A percentile compares a stretch with the other conserved stretches of the same genome.
These are phyloP conservation scores for Aspergillus versicolor DNA, from an alignment of 2,329 filamentous ascomycete species.

Conservation along the genomic window DNA sequence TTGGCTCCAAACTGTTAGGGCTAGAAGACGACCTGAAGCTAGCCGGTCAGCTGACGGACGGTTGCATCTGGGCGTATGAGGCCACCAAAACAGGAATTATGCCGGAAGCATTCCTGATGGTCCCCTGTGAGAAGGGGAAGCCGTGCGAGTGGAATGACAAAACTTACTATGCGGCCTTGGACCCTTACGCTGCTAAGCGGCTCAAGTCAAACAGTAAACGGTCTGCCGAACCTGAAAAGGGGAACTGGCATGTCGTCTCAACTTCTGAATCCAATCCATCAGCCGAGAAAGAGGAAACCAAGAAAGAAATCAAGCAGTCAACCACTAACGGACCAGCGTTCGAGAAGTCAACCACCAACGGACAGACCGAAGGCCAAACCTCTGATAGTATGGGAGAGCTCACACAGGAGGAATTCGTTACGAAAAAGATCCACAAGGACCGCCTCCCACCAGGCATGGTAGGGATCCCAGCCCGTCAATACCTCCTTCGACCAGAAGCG, in stretches of 20 bases:
- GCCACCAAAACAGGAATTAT: constrained; percentile 59
- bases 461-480: constrained; percentile 38
- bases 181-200: constrained; percentile 33
- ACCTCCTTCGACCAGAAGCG: constrained; percentile 63
- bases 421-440: constrained; percentile 41
- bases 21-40: constrained; percentile 55
- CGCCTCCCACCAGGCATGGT: constrained; percentile 45
- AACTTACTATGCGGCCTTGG: constrained; percentile 47
- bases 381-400: constrained; percentile 9
- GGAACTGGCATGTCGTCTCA: constrained; percentile 22
- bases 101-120: constrained; percentile 58
- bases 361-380: not conserved
- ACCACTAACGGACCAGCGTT: not conserved
- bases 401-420: constrained; percentile 42
- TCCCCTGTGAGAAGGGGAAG: constrained; percentile 48
- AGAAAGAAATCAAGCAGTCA: not conserved
- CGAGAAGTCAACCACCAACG: not conserved
- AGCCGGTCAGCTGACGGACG: constrained; percentile 58
- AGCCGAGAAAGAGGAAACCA: not conserved
- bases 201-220: constrained; percentile 13
- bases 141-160: constrained; percentile 56
- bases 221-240: constrained; percentile 10
- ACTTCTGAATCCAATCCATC: not conserved
- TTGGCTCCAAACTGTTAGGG: constrained; percentile 59
- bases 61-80: constrained; percentile 64